Evolutionary conservation across 2,329 filamentous ascomycete genomes (phyloP), one percentile per base, ranked within the genome.

Genomic region (Colletotrichum gigasporum): DNA sequence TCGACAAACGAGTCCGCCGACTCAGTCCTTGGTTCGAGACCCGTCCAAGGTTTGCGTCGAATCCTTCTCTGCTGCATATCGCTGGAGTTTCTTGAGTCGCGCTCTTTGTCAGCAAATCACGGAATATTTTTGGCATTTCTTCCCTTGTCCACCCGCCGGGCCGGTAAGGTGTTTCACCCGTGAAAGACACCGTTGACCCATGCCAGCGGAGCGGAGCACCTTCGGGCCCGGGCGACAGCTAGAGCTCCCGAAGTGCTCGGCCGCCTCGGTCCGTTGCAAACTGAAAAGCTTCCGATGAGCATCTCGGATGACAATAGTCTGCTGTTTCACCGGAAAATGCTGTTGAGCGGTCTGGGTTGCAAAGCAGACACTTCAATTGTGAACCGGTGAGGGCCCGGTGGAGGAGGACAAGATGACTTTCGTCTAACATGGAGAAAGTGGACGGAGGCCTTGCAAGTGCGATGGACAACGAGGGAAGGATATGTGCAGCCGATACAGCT

Each of bases 151-250:
- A 28, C 30, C 34, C 39, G 41, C 35, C 56, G 24, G 48, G 20
- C 30, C 42, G 35, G 41, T 5, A 34, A 30, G 20, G 45, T 18
- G 30, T 57, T 37, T 50, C 52, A 50, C 41, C 41, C 48, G 61
- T 51, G 10, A 37, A 11, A n/a, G 30, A 24, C 37, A 14, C 28
- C 32, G 20, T 16, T 18, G 54, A 14, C 9, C 37, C 26, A 24
- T 20, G n/a, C 35, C 28, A 50, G 28, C 32, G 41, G 56, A 48
- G 56, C 56, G 62, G 56, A 50, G 48, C 50, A 55, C 48, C 14
- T 28, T 4, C 34, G 34, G 48, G 56, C 35, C 50, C 62, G 48
- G 61, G 56, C 48, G 35, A 30, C 22, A 44, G 8, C 3, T 20
- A n/a, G n/a, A n/a, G n/a, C n/a, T 37, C 35, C 35, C 56, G 18